Conservation (phyloP, 179 eudicot genomes). For the Nepenthes alata region DNA sequence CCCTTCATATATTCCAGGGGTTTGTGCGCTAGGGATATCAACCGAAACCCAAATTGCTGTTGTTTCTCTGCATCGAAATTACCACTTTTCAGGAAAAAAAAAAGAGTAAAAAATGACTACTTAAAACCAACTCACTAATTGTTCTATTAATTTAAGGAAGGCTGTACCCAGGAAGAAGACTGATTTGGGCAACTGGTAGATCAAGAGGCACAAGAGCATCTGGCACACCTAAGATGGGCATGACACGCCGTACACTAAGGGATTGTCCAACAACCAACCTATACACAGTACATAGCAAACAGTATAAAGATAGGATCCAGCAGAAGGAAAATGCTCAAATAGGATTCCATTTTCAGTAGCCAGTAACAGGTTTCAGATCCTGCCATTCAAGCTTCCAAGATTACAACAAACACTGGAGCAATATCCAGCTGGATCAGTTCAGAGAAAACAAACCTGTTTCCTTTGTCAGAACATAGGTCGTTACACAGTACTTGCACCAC, state of each 20-base stretch:
- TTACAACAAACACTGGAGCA: background rate
- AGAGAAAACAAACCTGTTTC: slow-evolving; percentile 49
- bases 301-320: background rate
- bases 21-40: slow-evolving; percentile 62
- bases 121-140: background rate
- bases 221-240: slow-evolving; percentile 84
- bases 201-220: slow-evolving; percentile 99
- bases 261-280: slow-evolving; percentile 74
- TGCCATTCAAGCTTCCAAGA: background rate
- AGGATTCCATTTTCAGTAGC: too few relatives aligned
- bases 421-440: background rate
- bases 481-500: slow-evolving; percentile 67
- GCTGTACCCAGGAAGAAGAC: slow-evolving; percentile 66
- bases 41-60: slow-evolving; percentile 75
- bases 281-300: slow-evolving; percentile 11
- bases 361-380: too few relatives aligned
- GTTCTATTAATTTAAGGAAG: background rate
- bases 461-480: slow-evolving; percentile 66
- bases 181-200: slow-evolving; percentile 51
- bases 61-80: slow-evolving; percentile 64
- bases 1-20: slow-evolving; percentile 89
- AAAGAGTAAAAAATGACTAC: background rate
- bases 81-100: slow-evolving; percentile 13
- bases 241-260: slow-evolving; percentile 62
- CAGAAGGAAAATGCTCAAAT: too few relatives aligned